Base-by-base conservation (phyloP, 2,329 filamentous ascomycete species). In the Microcyclospora pomicola region DNA sequence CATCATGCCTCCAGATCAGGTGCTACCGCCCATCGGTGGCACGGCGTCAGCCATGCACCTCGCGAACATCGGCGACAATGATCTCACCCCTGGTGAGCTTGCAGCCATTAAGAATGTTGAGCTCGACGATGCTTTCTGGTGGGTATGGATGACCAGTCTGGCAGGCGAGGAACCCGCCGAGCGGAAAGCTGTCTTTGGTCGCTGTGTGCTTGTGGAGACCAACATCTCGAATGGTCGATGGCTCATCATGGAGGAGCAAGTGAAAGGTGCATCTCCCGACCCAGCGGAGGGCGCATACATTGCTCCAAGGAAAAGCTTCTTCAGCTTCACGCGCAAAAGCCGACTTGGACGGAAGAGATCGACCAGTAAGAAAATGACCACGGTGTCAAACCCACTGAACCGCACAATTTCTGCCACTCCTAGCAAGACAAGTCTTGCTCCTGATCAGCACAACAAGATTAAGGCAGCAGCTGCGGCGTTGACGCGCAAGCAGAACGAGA, bases 111-210 rank as follows among this genome's bases (percentile, higher is more conserved):
- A 75, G 15, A 73, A 73, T 29, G 74, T 96, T 40, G 80, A 91
- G 45, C 69, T 98, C 5, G 91, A 98, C 51, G 88, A 96, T 58
- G 81, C 86, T 1, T 98, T 98, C 60, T 98, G 91, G 91, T 96
- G 91, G 88, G 91, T 96, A 3, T 98, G 91, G 91, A 96, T 98
- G 71, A 92, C 77, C 50, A 96, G 88, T 68, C 66, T 98, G 52
- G 86, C 88, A 1, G 82, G 78, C 1, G 91, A 98, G 53, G 91
- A 98, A 63, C 82, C 87, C 0, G 62, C 77, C 0, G 72, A 80
- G 34, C 77, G 91, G 43, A 98, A 98, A 58, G 80, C 87, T 5
- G 85, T 87, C 0, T 98, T 98, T 58, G 91, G 91, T 29, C 75
- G 91, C 45, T 98, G 91, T 54, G 85, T 91, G 14, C 71, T 98